Conservation (phyloP, 345 rosid species). For the Abelmoschus esculentus region DNA sequence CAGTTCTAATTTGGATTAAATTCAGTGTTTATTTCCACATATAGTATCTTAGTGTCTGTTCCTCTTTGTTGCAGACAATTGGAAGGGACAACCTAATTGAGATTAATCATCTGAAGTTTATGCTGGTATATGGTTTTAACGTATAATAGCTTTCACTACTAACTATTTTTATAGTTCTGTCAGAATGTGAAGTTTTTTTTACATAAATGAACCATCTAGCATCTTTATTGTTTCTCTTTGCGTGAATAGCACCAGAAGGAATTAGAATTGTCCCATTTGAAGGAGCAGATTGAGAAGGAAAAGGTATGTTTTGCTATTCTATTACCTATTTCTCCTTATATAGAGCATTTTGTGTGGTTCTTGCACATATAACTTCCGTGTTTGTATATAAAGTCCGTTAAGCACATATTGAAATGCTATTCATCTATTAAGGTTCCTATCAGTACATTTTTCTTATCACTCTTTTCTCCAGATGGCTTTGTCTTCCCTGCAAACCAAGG, state of each 20-base stretch:
- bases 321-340: background rate
- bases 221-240: conserved; percentile 15
- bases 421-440: background rate
- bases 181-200: background rate
- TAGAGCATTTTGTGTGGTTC: conserved; percentile 1
- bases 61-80: conserved; percentile 34
- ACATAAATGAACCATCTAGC: conserved; percentile 1
- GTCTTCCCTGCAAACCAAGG: conserved; percentile 56
- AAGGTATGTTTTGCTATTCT: conserved; percentile 37
- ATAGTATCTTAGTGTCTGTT: conserved; percentile 17
- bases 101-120: conserved; percentile 50
- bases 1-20: background rate
- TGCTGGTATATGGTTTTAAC: conserved; percentile 55
- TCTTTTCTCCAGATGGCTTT: conserved; percentile 41
- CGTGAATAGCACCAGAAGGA: conserved; percentile 66
- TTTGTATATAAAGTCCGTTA: background rate
- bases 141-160: background rate
- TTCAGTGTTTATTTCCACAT: conserved; percentile 8
- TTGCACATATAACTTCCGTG: background rate
- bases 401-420: background rate
- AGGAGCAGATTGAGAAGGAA: conserved; percentile 82
- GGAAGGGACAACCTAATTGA: conserved; percentile 44
- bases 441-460: background rate
- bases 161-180: conserved; percentile 8
- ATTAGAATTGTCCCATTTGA: conserved; percentile 66